Conservation (phyloP, 2,329 filamentous ascomycete genomes). For the Emergomyces pasteurianus region DNA sequence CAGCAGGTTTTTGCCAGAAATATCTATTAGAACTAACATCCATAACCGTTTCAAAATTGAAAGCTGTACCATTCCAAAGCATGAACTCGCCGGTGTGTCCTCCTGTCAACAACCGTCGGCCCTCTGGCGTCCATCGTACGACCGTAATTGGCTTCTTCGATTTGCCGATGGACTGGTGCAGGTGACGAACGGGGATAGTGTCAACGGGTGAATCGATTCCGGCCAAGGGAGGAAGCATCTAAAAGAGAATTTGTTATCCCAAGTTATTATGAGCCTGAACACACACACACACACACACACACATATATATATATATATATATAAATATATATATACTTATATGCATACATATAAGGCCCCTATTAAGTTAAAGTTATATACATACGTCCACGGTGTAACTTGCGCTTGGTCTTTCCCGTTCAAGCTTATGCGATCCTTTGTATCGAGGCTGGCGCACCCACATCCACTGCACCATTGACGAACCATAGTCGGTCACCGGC, state of each 20-base stretch:
- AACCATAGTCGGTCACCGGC: slow-evolving; percentile 85
- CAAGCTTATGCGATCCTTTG: slow-evolving; percentile 57
- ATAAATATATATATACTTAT: neutral
- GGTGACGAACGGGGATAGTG: slow-evolving; percentile 82
- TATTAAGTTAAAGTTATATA: slow-evolving; percentile 10
- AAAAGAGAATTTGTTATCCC: slow-evolving; percentile 5
- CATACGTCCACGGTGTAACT: slow-evolving; percentile 84
- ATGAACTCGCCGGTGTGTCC: slow-evolving; percentile 97
- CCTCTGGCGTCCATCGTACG: slow-evolving; percentile 94
- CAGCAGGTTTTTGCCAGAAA: neutral
- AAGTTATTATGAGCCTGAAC: slow-evolving; percentile 10
- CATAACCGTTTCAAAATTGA: slow-evolving; percentile 99
- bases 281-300: too few relatives aligned
- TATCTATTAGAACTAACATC: slow-evolving; percentile 39
- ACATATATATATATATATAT: slow-evolving; percentile 1
- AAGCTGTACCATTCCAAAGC: slow-evolving; percentile 95
- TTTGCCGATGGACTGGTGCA: slow-evolving; percentile 97
- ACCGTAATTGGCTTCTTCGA: slow-evolving; percentile 96
- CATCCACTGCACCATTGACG: slow-evolving; percentile 85
- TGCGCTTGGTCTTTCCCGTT: slow-evolving; percentile 70
- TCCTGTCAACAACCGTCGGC: slow-evolving; percentile 77
- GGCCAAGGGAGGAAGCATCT: slow-evolving; percentile 81
- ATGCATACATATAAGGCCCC: neutral
- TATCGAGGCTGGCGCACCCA: slow-evolving; percentile 67
- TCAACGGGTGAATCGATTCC: slow-evolving; percentile 64